Conservation (phyloP, 2,329 filamentous ascomycete genomes). For the Chaetomium globosum region DNA sequence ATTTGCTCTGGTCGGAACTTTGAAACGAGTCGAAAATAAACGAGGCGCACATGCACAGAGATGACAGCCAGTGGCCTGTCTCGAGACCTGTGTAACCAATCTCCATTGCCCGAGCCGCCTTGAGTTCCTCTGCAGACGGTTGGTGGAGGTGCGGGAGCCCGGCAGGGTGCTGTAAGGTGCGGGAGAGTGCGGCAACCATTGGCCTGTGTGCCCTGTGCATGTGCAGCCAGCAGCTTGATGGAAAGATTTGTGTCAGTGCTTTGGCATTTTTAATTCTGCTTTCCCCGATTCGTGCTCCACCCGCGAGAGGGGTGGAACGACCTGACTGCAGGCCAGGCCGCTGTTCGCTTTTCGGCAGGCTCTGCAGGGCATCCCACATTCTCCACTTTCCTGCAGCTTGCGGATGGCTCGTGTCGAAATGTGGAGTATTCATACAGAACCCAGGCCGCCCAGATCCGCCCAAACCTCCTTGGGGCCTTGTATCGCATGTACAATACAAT, state of each 20-base stretch:
- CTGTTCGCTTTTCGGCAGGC: slow-evolving; percentile 18
- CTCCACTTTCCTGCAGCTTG: slow-evolving; percentile 16
- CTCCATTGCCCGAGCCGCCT: slow-evolving; percentile 9
- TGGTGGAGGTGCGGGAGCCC: slow-evolving; percentile 20
- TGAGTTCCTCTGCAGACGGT: slow-evolving; percentile 8
- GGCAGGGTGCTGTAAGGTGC: slow-evolving; percentile 4
- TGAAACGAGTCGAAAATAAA: slow-evolving; percentile 2
- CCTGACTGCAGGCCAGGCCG: neutral
- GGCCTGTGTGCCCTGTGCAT: slow-evolving; percentile 9
- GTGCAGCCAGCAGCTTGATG: slow-evolving; percentile 10
- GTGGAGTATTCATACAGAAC: slow-evolving; percentile 28
- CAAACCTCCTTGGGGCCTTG: slow-evolving; percentile 21
- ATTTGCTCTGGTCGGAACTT: neutral
- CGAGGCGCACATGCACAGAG: neutral
- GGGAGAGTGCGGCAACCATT: slow-evolving; percentile 9
- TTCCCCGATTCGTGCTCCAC: slow-evolving; percentile 5
- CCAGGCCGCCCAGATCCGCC: slow-evolving; percentile 20
- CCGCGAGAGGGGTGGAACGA: neutral
- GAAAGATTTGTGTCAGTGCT: slow-evolving; percentile 6
- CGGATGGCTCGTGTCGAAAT: slow-evolving; percentile 26
- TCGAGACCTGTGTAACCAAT: slow-evolving; percentile 10
- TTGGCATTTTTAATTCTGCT: neutral
- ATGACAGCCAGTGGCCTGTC: neutral
- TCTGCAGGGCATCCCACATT: slow-evolving; percentile 7
- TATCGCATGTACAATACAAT: slow-evolving; percentile 22